These are phyloP conservation scores for Rhododendron vialii DNA, from an alignment of 148 eudicot genomes.

Conservation along the genomic window DNA sequence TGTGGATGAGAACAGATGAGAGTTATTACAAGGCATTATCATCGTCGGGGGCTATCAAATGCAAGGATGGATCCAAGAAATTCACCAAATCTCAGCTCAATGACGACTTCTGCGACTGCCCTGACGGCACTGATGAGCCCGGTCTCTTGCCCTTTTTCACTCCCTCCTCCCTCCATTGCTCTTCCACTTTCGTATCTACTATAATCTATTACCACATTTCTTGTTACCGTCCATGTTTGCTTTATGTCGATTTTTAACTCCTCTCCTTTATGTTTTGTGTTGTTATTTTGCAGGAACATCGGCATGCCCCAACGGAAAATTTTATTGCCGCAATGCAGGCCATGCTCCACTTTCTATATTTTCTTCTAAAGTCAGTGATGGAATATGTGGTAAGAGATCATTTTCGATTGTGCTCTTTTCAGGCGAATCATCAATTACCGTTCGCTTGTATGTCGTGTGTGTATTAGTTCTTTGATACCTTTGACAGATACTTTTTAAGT, in stretches of 20 bases:
- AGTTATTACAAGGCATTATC: conserved; percentile 40
- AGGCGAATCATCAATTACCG: background rate
- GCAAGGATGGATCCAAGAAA: conserved; percentile 89
- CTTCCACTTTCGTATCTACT: background rate
- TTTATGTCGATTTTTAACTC: background rate
- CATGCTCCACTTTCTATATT: conserved; percentile 62
- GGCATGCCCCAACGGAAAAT: conserved; percentile 87
- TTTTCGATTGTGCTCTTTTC: background rate
- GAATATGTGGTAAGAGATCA: conserved; percentile 75
- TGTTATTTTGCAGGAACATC: conserved; percentile 74
- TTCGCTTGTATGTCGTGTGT: background rate
- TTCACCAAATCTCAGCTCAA: conserved; percentile 59
- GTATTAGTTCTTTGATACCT: background rate
- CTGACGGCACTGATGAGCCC: conserved; percentile 91
- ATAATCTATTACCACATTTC: background rate
- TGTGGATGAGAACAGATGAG: conserved; percentile 42
- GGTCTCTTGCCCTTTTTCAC: conserved; percentile 29
- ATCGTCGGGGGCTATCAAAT: conserved; percentile 40
- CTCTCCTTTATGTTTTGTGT: background rate
- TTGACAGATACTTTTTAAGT: background rate
- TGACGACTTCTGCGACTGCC: conserved; percentile 90
- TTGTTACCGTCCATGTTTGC: background rate
- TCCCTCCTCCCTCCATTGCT: background rate
- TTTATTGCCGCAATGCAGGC: conserved; percentile 79
- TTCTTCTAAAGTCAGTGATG: conserved; percentile 95